Evolutionary conservation across 2,329 filamentous ascomycete genomes (phyloP).

Genomic region (Lachnellula subtilissima): DNA sequence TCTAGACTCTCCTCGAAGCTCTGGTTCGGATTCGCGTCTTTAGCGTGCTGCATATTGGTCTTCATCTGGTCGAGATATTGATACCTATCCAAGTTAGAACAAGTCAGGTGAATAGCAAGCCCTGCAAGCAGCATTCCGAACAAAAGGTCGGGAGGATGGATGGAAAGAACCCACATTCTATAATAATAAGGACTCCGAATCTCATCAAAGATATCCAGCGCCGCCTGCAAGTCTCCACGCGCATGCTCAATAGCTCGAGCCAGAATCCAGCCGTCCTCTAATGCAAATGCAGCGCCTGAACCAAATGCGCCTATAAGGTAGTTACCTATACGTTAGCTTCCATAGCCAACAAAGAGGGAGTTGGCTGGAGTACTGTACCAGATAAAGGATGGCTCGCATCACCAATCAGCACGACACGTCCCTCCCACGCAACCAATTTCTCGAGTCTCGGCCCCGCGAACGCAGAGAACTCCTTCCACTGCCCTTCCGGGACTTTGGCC

Average conservation of each 20-base stretch:
- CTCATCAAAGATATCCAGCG: slow-evolving; percentile 35
- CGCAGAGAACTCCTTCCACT: slow-evolving; percentile 44
- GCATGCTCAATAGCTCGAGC: slow-evolving; percentile 33
- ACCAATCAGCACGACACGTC: slow-evolving; percentile 45
- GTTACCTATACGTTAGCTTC: background rate
- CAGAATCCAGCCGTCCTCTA: slow-evolving; percentile 43
- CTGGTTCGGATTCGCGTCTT: slow-evolving; percentile 19
- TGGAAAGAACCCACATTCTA: slow-evolving; percentile 31
- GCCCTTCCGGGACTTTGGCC: slow-evolving; percentile 33
- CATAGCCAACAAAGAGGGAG: background rate
- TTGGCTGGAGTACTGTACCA: slow-evolving; percentile 23
- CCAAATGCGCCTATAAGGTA: slow-evolving; percentile 35
- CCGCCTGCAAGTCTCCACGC: slow-evolving; percentile 8
- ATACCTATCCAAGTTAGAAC: slow-evolving; percentile 23
- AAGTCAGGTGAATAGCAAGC: background rate
- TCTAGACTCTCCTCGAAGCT: slow-evolving; percentile 30
- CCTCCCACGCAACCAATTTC: slow-evolving; percentile 36
- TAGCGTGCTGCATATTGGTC: slow-evolving; percentile 12
- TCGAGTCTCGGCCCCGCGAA: slow-evolving; percentile 43
- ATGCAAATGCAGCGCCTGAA: slow-evolving; percentile 41
- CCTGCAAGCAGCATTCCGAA: background rate
- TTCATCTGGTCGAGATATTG: slow-evolving; percentile 29
- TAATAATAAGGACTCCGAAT: slow-evolving; percentile 39
- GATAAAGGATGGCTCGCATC: slow-evolving; percentile 52
- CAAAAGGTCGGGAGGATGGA: background rate